Conservation (phyloP, 2,329 filamentous ascomycete species). For the Hymenoscyphus scutula region DNA sequence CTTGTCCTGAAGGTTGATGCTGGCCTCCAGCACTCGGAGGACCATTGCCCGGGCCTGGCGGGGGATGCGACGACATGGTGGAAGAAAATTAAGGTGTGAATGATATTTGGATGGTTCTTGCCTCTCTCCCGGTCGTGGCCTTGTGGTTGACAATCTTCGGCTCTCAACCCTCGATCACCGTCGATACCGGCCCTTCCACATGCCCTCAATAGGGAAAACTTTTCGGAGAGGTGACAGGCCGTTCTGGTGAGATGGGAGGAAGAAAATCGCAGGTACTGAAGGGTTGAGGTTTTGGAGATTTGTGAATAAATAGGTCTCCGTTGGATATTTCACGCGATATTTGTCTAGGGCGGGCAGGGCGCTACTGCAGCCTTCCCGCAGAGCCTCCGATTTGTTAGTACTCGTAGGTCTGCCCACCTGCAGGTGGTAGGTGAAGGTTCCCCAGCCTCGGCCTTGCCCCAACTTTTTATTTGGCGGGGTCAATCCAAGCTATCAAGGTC, state of each 20-base stretch:
- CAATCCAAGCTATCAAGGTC: too few relatives aligned
- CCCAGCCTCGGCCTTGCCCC: neutral
- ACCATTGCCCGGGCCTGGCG: constrained; percentile 47
- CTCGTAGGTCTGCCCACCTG: too few relatives aligned
- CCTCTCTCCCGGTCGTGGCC: neutral
- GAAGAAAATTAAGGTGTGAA: neutral
- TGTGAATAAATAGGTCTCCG: neutral
- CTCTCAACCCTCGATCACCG: constrained; percentile 6
- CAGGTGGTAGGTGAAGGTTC: too few relatives aligned
- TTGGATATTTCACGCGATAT: neutral
- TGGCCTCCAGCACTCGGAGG: constrained; percentile 44
- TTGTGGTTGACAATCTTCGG: neutral
- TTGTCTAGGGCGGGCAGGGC: neutral
- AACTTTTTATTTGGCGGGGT: neutral
- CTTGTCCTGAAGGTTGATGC: constrained; percentile 45
- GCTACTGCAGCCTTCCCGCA: constrained; percentile 33
- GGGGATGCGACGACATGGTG: constrained; percentile 41
- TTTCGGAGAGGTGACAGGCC: neutral
- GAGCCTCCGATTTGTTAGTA: constrained; percentile 27
- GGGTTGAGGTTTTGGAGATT: neutral
- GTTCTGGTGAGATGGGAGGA: neutral
- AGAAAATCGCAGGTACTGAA: too few relatives aligned
- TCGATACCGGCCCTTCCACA: constrained; percentile 10
- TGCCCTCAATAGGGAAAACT: constrained; percentile 1
- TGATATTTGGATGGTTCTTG: neutral